phyloP scores from a whole-genome alignment of 179 eudicot species.

The Beta corolliflora region DNA sequence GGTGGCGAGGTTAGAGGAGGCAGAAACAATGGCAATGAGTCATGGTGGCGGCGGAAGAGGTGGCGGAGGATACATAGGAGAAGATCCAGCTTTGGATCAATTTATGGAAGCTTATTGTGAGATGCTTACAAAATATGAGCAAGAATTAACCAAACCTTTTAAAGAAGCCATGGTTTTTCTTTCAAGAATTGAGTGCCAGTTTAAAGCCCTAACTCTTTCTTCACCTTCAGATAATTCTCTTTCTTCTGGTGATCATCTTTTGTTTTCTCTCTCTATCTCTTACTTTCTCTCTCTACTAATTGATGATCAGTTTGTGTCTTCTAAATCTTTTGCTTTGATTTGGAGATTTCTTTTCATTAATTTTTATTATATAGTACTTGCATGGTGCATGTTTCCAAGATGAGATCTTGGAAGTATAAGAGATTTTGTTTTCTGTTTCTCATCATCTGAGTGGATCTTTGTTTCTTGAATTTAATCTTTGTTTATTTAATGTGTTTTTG shows the following conservation, averaged over 20 bases:
- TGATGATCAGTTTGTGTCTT: background rate
- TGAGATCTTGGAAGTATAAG: constrained; percentile 34
- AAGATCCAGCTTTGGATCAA: constrained; percentile 92
- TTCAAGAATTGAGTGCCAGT: constrained; percentile 79
- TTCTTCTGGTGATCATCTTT: constrained; percentile 31
- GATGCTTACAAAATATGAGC: constrained; percentile 90
- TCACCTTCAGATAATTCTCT: constrained; percentile 39
- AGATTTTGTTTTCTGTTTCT: background rate
- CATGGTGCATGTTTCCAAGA: constrained; percentile 51
- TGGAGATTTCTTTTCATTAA: background rate
- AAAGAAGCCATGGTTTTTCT: constrained; percentile 96
- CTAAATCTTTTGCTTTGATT: constrained; percentile 9
- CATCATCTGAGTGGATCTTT: constrained; percentile 5
- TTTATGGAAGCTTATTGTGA: constrained; percentile 99
- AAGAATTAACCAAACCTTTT: constrained; percentile 89
- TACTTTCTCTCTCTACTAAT: background rate
- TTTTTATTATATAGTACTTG: constrained; percentile 16
- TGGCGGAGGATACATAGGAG: constrained; percentile 40
- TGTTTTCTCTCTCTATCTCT: constrained; percentile 10
- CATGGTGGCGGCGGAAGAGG: constrained; percentile 25
- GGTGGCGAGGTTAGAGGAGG: constrained; percentile 83
- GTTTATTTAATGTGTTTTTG: constrained; percentile 31
- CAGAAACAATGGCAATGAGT: constrained; percentile 43
- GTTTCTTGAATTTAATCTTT: constrained; percentile 5
- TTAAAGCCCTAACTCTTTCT: constrained; percentile 75